phyloP scores from a whole-genome alignment of 352 stramenopile genomes.

The Phytophthora palmivora region DNA sequence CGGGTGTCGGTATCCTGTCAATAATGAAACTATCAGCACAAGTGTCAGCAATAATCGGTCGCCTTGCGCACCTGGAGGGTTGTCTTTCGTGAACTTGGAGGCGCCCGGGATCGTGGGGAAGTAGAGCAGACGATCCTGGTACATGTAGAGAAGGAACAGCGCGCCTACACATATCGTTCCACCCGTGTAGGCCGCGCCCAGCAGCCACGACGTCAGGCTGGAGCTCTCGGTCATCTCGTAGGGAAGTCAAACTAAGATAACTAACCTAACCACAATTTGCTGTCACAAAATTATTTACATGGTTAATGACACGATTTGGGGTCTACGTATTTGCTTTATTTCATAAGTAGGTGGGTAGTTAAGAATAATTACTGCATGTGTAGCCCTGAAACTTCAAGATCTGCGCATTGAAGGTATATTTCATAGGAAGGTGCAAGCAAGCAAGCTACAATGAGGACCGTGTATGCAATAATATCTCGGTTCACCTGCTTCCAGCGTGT shows the following conservation, averaged over 20 bases:
- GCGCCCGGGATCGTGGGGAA: slow-evolving; percentile 80
- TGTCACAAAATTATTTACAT: slow-evolving; percentile 1
- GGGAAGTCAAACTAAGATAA: slow-evolving; percentile 1
- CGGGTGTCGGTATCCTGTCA: slow-evolving; percentile 85
- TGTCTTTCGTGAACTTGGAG: slow-evolving; percentile 85
- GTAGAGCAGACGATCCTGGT: slow-evolving; percentile 87
- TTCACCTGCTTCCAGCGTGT: slow-evolving; percentile 10
- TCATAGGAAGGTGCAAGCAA: slow-evolving; percentile 3
- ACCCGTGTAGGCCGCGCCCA: slow-evolving; percentile 70
- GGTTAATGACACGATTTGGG: too few species aligned
- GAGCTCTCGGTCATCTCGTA: slow-evolving; percentile 54
- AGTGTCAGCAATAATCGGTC: background rate
- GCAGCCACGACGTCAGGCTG: slow-evolving; percentile 60
- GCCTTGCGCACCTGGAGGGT: slow-evolving; percentile 57
- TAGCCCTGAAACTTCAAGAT: slow-evolving; percentile 24
- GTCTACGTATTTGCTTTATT: background rate
- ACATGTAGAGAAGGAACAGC: slow-evolving; percentile 81
- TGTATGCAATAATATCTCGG: slow-evolving; percentile 20
- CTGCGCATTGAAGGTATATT: slow-evolving; percentile 3
- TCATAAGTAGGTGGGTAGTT: background rate
- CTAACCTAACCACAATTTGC: slow-evolving; percentile 4
- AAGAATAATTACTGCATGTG: background rate
- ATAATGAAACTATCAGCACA: slow-evolving; percentile 9
- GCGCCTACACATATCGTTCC: slow-evolving; percentile 62
- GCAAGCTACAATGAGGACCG: slow-evolving; percentile 21